These are phyloP conservation scores for Alternaria alternata DNA, from an alignment of 2,329 filamentous ascomycete species.

Conservation along the genomic window DNA sequence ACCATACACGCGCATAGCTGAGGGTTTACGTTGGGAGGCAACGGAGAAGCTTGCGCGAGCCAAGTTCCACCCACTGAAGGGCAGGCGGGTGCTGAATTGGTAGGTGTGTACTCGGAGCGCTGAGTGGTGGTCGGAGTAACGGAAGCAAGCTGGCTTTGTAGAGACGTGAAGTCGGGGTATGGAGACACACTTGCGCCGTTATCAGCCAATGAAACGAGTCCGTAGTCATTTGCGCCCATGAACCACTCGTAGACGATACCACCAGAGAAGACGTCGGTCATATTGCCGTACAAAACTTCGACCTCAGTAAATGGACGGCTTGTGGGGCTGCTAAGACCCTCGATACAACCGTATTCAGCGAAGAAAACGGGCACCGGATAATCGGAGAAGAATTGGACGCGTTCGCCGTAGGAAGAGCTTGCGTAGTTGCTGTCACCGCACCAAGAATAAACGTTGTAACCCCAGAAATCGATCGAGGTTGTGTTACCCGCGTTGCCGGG, in stretches of 20 bases:
- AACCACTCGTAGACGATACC: slow-evolving; percentile 99
- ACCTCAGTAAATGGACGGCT: slow-evolving; percentile 87
- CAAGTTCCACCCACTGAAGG: slow-evolving; percentile 71
- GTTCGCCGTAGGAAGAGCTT: slow-evolving; percentile 78
- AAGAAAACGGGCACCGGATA: slow-evolving; percentile 98
- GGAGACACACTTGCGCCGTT: slow-evolving; percentile 68
- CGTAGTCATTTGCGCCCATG: slow-evolving; percentile 89
- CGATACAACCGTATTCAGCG: slow-evolving; percentile 97
- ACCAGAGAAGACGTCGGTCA: slow-evolving; percentile 89
- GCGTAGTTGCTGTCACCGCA: slow-evolving; percentile 83
- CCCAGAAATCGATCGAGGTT: slow-evolving; percentile 90
- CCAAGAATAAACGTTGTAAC: slow-evolving; percentile 99
- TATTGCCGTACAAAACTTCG: slow-evolving; percentile 79
- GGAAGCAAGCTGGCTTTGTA: slow-evolving; percentile 73
- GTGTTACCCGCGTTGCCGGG: slow-evolving; percentile 50
- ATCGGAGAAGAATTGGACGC: slow-evolving; percentile 83
- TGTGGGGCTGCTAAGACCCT: slow-evolving; percentile 49
- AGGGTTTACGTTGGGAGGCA: slow-evolving; percentile 83
- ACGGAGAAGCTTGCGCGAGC: slow-evolving; percentile 70
- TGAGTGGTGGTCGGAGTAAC: slow-evolving; percentile 71
- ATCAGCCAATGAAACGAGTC: slow-evolving; percentile 72
- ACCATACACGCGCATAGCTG: slow-evolving; percentile 87
- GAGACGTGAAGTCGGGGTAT: slow-evolving; percentile 73
- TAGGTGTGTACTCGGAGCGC: slow-evolving; percentile 72
- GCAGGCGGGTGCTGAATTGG: slow-evolving; percentile 75